A percentile compares a stretch with the other conserved stretches of the same genome.
Evolutionary conservation across 2,329 filamentous ascomycete species (phyloP).

Genomic region (Neopestalotiopsis clavispora): DNA sequence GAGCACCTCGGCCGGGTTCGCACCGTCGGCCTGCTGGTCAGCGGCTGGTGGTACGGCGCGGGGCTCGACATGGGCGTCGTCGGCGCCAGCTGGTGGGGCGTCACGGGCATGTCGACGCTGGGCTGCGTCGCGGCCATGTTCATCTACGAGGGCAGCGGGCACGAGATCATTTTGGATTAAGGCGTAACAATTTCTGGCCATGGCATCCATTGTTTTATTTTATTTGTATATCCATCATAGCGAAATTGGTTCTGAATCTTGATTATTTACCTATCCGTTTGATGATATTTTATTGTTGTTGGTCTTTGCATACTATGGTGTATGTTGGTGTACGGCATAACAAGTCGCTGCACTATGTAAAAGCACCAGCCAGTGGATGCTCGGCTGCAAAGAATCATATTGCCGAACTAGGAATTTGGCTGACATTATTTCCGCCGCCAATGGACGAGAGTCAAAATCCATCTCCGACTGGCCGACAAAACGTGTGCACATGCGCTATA

Average conservation of each 20-base stretch:
- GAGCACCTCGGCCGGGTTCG: conserved; percentile 55
- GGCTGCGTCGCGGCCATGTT: conserved; percentile 64
- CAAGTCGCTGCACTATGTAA: too few relatives aligned
- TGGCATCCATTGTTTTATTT: neutral
- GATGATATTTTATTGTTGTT: neutral
- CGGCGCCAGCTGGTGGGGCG: conserved; percentile 53
- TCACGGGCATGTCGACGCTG: conserved; percentile 54
- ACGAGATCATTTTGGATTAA: conserved; percentile 58
- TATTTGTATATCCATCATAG: neutral
- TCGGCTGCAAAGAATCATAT: neutral
- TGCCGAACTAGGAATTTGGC: neutral
- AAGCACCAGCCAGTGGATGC: too few relatives aligned
- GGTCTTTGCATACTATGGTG: neutral
- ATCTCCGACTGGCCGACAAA: neutral
- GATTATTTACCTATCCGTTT: neutral
- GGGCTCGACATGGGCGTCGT: conserved; percentile 51
- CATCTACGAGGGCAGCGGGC: conserved; percentile 68
- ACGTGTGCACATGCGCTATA: neutral
- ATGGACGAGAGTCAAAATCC: neutral
- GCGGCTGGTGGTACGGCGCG: conserved; percentile 53
- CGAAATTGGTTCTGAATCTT: neutral
- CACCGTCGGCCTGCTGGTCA: conserved; percentile 55
- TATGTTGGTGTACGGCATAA: neutral
- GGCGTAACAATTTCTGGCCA: neutral
- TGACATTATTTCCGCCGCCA: neutral